Conservation (phyloP, 192 early-diverging fungal species). For the Chytriomyces sp. region DNA sequence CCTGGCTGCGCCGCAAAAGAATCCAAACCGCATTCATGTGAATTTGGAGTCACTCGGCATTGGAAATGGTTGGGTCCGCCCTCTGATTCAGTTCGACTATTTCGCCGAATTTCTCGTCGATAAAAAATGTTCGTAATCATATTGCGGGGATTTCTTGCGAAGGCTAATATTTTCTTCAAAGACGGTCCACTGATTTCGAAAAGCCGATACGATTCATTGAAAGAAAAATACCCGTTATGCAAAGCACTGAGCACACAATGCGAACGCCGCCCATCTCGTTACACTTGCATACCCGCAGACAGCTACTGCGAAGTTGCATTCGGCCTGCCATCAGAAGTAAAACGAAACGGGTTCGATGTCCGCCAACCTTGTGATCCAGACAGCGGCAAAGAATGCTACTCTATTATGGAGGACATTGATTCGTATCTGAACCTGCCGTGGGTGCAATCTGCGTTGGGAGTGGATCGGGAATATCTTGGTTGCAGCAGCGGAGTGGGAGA, state of each 20-base stretch:
- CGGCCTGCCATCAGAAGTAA: constrained; percentile 71
- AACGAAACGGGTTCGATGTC: constrained; percentile 86
- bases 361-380: constrained; percentile 52
- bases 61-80: constrained; percentile 87
- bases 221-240: constrained; percentile 24
- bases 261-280: constrained; percentile 40
- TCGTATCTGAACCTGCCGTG: constrained; percentile 55
- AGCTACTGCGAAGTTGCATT: constrained; percentile 80
- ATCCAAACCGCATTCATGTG: constrained; percentile 24
- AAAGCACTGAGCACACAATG: constrained; percentile 11
- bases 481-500: constrained; percentile 58
- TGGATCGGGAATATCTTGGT: constrained; percentile 48
- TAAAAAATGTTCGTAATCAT: constrained; percentile 4
- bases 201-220: constrained; percentile 4
- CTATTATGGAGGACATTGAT: constrained; percentile 47
- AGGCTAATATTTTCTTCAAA: not conserved
- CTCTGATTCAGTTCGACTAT: constrained; percentile 85
- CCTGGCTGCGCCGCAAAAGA: constrained; percentile 45
- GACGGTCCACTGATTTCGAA: constrained; percentile 45
- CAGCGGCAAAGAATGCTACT: constrained; percentile 70
- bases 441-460: constrained; percentile 61
- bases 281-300: constrained; percentile 77
- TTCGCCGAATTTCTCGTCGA: constrained; percentile 65
- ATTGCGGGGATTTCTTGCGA: not conserved
- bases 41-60: constrained; percentile 60